phyloP scores from a whole-genome alignment of 2,329 filamentous ascomycete genomes.

The Periconia macrospinosa region DNA sequence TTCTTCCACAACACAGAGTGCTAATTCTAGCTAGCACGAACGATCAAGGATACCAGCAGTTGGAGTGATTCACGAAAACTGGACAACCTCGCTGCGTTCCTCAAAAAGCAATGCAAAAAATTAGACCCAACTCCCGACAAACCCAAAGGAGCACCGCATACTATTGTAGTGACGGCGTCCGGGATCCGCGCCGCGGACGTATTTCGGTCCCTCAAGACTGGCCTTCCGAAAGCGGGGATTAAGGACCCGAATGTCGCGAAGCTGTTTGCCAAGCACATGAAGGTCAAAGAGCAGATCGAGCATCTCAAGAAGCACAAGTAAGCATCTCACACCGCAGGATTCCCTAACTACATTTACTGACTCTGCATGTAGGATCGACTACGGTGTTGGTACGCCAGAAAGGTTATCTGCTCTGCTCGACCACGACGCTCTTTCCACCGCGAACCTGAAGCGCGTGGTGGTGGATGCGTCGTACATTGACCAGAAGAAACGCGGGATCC shows the following conservation, averaged over 20 bases:
- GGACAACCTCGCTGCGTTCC: slow-evolving; percentile 75
- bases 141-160: slow-evolving; percentile 68
- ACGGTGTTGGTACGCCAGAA: slow-evolving; percentile 87
- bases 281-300: slow-evolving; percentile 80
- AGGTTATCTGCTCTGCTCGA: slow-evolving; percentile 81
- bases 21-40: slow-evolving; percentile 58
- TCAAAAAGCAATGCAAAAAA: slow-evolving; percentile 66
- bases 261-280: slow-evolving; percentile 98
- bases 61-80: slow-evolving; percentile 69
- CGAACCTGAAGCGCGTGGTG: slow-evolving; percentile 75
- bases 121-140: slow-evolving; percentile 66
- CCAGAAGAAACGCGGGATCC: slow-evolving; percentile 87
- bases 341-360: not conserved
- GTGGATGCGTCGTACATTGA: slow-evolving; percentile 93
- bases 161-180: slow-evolving; percentile 81
- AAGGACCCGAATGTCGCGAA: slow-evolving; percentile 82
- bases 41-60: slow-evolving; percentile 77
- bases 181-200: slow-evolving; percentile 86
- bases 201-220: slow-evolving; percentile 73
- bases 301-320: slow-evolving; percentile 67
- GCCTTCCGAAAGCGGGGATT: slow-evolving; percentile 36
- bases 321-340: slow-evolving; percentile 7
- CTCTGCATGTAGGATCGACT: slow-evolving; percentile 65
- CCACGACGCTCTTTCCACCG: slow-evolving; percentile 72
- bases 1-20: too few species aligned